phyloP scores from a whole-genome alignment of 2,329 filamentous ascomycete genomes.

The Aureobasidium namibiae region DNA sequence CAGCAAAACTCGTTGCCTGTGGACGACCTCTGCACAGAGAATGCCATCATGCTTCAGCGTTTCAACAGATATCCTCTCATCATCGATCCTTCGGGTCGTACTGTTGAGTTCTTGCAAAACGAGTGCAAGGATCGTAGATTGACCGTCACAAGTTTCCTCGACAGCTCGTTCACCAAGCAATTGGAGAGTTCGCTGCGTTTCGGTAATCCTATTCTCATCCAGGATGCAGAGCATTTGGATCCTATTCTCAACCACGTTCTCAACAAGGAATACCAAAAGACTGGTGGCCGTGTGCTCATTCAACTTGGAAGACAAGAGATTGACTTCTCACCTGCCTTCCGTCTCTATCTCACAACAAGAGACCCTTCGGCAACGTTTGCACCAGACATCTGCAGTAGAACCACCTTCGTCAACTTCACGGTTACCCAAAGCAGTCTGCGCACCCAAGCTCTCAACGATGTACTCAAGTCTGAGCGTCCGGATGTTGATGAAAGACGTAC shows the following conservation, averaged over 20 bases:
- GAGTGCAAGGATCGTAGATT: constrained; percentile 89
- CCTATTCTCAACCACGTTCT: constrained; percentile 96
- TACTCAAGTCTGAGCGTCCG: constrained; percentile 92
- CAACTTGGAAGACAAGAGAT: constrained; percentile 98
- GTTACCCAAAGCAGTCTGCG: constrained; percentile 98
- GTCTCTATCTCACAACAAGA: constrained; percentile 85
- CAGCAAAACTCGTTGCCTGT: constrained; percentile 89
- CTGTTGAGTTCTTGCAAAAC: constrained; percentile 89
- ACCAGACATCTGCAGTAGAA: constrained; percentile 94
- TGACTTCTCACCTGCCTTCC: constrained; percentile 95
- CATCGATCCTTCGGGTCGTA: constrained; percentile 91
- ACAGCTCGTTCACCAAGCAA: constrained; percentile 97
- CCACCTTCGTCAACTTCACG: constrained; percentile 98
- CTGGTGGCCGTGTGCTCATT: constrained; percentile 92
- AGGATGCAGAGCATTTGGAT: constrained; percentile 94
- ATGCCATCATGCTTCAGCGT: constrained; percentile 91
- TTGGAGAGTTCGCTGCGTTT: constrained; percentile 94
- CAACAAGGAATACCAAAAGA: constrained; percentile 99
- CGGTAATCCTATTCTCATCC: constrained; percentile 95
- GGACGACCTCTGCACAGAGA: constrained; percentile 96
- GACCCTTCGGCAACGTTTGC: constrained; percentile 94
- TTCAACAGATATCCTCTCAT: constrained; percentile 98
- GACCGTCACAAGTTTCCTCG: constrained; percentile 95
- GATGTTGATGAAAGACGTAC: constrained; percentile 94
- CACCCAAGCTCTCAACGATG: constrained; percentile 94